Base-by-base conservation (phyloP, 2,329 filamentous ascomycete species). In the Ophiostoma populinum region DNA sequence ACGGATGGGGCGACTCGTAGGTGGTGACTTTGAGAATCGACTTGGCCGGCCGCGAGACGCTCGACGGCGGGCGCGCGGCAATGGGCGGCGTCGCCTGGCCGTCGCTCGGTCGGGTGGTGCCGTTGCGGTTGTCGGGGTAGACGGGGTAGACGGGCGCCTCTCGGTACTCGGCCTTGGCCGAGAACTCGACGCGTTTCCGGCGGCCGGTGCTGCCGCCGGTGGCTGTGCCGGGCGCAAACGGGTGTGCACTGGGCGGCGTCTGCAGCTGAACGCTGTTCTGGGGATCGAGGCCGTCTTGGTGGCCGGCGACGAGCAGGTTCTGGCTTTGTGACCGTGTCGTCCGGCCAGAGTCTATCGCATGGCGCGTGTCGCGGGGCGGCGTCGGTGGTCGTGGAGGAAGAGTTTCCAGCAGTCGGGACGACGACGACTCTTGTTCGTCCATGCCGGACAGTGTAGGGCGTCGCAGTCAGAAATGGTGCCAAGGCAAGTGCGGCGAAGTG, bases 11-110 rank as follows among this genome's bases (percentile, higher is more conserved):
- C 45, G 50, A 38, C 41, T 56, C 43, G 49, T 43, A 25, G 47
- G 40, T 18, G 3, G 65, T 68, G 16, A 73, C 65, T 53, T 98
- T 98, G 40, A 98, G 65, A 35, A 98, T 98, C 4, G 68, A 65
- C 47, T 71, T 73, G 43, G 65, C 53, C 7, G 68, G 67, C 41
- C 57, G 65, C 6, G 57, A 47, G 1, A 49, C 47, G 49, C 40
- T 55, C 2, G 41, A 40, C 43, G 39, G 52, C 39, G 38, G 42
- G 5, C 38, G 59, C 50, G 39, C 60, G 50, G 42, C 58, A 46
- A 39, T 51, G 46, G 39, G 63, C 1, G 39, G 37, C 1, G 41
- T 32, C 4, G 32, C 9, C 5, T 34, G 32, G 15, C 27, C 27
- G 2, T 19, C 24, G 7, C 15, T n/a, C 12, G 27, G 5, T 11